Evolutionary conservation across 1,284 basidiomycete genomes (phyloP).

Genomic region (Chalciporus sp.): DNA sequence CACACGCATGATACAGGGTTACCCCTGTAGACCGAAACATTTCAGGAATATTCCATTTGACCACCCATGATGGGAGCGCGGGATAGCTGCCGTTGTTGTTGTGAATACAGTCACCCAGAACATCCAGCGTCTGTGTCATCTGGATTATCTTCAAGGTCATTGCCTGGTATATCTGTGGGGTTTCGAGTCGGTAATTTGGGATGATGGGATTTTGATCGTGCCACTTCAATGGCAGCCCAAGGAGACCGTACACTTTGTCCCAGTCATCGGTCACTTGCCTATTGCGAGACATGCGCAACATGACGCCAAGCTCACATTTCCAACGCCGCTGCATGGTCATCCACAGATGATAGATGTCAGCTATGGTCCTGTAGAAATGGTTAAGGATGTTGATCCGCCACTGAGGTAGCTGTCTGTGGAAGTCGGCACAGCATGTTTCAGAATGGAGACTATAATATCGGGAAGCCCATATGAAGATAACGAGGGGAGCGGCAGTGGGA

Average conservation of each 20-base stretch:
- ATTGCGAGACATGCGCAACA: neutral
- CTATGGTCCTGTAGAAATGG: neutral
- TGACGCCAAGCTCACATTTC: neutral
- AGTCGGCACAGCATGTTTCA: neutral
- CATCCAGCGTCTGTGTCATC: neutral
- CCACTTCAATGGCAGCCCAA: neutral
- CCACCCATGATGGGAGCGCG: neutral
- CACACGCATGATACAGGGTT: neutral
- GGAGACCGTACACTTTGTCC: neutral
- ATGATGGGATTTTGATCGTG: neutral
- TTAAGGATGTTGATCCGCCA: neutral
- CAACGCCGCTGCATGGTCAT: neutral
- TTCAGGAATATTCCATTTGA: neutral
- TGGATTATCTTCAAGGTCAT: neutral
- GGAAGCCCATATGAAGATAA: neutral
- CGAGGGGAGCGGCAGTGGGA: neutral
- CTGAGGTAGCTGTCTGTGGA: neutral
- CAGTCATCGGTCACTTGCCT: neutral
- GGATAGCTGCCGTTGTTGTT: neutral
- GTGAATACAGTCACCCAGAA: neutral
- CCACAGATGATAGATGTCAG: neutral
- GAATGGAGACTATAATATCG: neutral
- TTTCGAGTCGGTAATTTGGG: neutral
- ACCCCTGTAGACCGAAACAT: neutral
- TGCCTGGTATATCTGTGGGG: neutral